These are phyloP conservation scores for Boechera divaricarpa DNA, from an alignment of 345 rosid species.

Conservation along the genomic window DNA sequence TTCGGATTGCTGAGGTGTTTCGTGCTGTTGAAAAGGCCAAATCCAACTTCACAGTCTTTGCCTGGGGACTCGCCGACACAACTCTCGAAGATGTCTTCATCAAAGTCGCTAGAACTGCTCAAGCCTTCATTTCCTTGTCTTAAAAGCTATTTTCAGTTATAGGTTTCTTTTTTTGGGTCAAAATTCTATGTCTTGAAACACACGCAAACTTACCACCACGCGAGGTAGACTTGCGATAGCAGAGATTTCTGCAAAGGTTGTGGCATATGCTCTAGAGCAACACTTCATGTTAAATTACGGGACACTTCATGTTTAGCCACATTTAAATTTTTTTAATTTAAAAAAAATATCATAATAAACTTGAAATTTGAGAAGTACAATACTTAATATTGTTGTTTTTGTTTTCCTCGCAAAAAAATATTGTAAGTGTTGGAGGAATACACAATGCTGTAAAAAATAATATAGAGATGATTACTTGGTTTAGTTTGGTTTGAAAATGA, in stretches of 20 bases:
- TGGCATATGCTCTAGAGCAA: not conserved
- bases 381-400: no score
- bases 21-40: conserved; percentile 78
- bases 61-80: conserved; percentile 96
- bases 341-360: no score
- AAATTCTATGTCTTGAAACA: not conserved
- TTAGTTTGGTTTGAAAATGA: no score
- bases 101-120: conserved; percentile 73
- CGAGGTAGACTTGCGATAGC: not conserved
- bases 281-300: no score
- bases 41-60: conserved; percentile 71
- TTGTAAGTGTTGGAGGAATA: no score
- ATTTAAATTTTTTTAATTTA: no score
- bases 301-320: no score
- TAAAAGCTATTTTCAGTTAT: not conserved
- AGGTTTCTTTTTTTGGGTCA: not conserved
- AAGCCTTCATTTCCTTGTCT: conserved; percentile 50
- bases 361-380: no score
- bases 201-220: conserved; percentile 1
- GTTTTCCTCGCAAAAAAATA: no score
- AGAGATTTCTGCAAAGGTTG: not conserved
- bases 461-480: no score
- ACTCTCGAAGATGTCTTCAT: conserved; percentile 85
- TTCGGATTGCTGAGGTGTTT: conserved; percentile 70
- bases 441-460: no score